These are phyloP conservation scores for Obelidium mucronatum DNA, from an alignment of 192 early-diverging fungal genomes.

Conservation along the genomic window DNA sequence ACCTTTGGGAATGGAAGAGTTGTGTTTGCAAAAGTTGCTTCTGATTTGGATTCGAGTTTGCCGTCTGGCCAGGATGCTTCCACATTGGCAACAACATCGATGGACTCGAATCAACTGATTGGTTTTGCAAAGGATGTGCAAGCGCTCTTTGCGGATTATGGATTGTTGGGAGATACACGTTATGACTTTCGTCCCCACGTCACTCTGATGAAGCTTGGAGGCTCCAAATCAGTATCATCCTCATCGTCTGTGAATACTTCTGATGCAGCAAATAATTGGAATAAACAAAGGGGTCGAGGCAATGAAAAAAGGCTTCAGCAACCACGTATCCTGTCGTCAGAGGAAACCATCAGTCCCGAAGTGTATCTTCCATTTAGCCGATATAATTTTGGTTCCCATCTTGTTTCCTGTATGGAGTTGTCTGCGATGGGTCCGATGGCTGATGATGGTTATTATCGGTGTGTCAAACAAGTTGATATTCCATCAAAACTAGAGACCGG, in stretches of 20 bases:
- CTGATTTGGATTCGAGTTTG: neutral
- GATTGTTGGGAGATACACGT: neutral
- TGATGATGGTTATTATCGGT: conserved; percentile 12
- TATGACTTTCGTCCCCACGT: conserved; percentile 19
- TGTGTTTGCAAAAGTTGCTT: conserved; percentile 10
- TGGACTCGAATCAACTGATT: neutral
- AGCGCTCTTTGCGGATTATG: neutral
- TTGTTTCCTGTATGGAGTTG: neutral
- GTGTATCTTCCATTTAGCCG: conserved; percentile 9
- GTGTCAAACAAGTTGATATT: neutral
- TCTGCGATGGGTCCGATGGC: conserved; percentile 16
- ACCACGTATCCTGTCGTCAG: neutral
- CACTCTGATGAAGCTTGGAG: conserved; percentile 19
- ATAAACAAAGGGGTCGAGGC: neutral
- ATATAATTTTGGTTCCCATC: conserved; percentile 13
- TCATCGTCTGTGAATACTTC: neutral
- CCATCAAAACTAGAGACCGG: too few relatives aligned
- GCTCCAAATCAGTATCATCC: neutral
- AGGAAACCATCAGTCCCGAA: neutral
- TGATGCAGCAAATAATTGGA: neutral
- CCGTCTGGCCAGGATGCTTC: neutral
- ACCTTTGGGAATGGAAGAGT: conserved; percentile 23
- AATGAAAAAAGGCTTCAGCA: neutral
- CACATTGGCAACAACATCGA: neutral
- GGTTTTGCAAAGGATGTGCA: conserved; percentile 12